Conservation (phyloP, 2,329 filamentous ascomycete species). For the Cladosporium colombiae region DNA sequence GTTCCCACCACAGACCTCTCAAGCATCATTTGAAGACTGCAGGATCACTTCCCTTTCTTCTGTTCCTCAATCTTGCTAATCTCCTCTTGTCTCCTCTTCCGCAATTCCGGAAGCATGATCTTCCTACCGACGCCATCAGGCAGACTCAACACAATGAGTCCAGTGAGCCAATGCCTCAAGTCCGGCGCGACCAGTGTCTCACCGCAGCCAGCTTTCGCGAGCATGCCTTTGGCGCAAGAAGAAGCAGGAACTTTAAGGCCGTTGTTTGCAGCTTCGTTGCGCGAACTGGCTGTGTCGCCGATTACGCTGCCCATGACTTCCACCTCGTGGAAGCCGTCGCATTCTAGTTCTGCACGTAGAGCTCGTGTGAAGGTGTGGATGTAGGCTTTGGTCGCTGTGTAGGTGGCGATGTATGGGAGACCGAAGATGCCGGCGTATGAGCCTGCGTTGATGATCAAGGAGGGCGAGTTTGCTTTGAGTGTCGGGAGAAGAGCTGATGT, state of each 20-base stretch:
- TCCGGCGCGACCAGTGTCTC: constrained; percentile 21
- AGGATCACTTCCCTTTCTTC: constrained; percentile 7
- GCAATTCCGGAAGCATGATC: constrained; percentile 12
- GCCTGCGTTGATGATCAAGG: constrained; percentile 55
- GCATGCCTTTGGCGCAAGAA: constrained; percentile 22
- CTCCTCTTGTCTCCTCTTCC: constrained; percentile 15
- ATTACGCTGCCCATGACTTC: constrained; percentile 27
- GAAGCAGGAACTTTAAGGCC: constrained; percentile 20
- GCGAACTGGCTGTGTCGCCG: constrained; percentile 22
- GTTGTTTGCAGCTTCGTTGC: constrained; percentile 18
- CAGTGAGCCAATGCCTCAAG: constrained; percentile 21
- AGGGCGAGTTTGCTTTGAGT: constrained; percentile 44
- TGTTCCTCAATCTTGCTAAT: background rate
- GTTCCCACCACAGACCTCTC: background rate
- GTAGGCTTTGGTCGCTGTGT: constrained; percentile 51
- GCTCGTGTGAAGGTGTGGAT: constrained; percentile 43
- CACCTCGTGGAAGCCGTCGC: constrained; percentile 42
- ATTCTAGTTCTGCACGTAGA: constrained; percentile 47
- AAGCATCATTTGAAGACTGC: background rate
- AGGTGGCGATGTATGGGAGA: constrained; percentile 50
- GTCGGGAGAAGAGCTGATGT: constrained; percentile 50
- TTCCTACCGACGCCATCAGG: constrained; percentile 12
- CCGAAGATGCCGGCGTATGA: constrained; percentile 47
- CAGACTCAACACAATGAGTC: background rate
- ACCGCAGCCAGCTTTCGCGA: constrained; percentile 23